Conservation (phyloP, 108 stramenopile species). For the Phaeodactylum tricornutum region DNA sequence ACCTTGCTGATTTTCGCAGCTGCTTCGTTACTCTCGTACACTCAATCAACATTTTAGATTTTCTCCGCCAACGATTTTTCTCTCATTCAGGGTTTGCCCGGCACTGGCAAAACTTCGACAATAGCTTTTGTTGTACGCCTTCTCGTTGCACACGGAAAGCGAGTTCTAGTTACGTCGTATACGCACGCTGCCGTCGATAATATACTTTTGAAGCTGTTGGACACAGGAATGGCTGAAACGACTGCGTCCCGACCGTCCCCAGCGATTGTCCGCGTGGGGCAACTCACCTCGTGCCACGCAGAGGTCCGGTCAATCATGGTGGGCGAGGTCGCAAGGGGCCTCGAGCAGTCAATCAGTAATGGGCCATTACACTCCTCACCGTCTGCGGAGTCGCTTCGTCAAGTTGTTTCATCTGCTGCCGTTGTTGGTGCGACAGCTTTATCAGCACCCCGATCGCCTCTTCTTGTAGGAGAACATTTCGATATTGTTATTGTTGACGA, state of each 20-base stretch:
- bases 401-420: slow-evolving; percentile 44
- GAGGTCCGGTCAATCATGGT: slow-evolving; percentile 40
- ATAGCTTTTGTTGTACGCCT: slow-evolving; percentile 78
- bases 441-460: slow-evolving; percentile 62
- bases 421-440: slow-evolving; percentile 83
- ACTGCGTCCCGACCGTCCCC: slow-evolving; percentile 6
- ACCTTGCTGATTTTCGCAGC: background rate
- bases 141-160: slow-evolving; percentile 75
- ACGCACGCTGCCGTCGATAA: slow-evolving; percentile 97
- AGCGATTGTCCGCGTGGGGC: slow-evolving; percentile 52
- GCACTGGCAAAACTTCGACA: slow-evolving; percentile 85
- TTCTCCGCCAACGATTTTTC: slow-evolving; percentile 66
- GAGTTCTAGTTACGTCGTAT: slow-evolving; percentile 91
- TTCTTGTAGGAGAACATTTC: slow-evolving; percentile 70
- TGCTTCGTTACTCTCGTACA: background rate
- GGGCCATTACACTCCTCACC: too few species aligned
- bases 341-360: slow-evolving; percentile 6
- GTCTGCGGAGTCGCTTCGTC: slow-evolving; percentile 37
- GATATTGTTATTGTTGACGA: slow-evolving; percentile 98
- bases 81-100: slow-evolving; percentile 71
- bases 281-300: slow-evolving; percentile 40
- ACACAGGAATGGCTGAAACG: slow-evolving; percentile 30
- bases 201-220: slow-evolving; percentile 82
- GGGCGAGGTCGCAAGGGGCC: slow-evolving; percentile 26
- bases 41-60: slow-evolving; percentile 26